Conservation (phyloP, 2,329 filamentous ascomycete genomes). For the Sclerotinia spermophila region DNA sequence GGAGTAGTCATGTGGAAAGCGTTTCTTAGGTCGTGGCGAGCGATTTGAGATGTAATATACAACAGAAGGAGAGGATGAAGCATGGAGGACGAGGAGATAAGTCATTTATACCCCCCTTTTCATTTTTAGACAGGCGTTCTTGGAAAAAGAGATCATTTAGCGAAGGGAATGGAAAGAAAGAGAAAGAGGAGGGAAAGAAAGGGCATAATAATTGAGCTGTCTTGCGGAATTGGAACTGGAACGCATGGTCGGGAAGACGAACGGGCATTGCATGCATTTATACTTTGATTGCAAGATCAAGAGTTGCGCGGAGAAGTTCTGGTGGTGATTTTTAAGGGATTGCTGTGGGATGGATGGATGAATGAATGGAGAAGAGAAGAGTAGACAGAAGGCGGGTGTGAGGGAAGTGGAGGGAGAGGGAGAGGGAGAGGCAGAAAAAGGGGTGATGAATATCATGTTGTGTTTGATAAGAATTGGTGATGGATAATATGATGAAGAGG, state of each 20-base stretch:
- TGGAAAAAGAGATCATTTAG: not conserved
- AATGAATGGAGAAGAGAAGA: not conserved
- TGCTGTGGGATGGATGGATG: not conserved
- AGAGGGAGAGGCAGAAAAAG: not conserved
- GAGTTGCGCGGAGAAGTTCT: not conserved
- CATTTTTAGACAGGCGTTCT: not conserved
- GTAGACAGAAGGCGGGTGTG: not conserved
- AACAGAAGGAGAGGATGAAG: not conserved
- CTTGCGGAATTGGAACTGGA: not conserved
- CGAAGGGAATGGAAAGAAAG: not conserved
- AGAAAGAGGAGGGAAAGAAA: not conserved
- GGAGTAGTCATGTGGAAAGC: not conserved
- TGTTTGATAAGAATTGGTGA: slow-evolving; percentile 2
- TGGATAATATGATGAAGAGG: not conserved
- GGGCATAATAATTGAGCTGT: not conserved
- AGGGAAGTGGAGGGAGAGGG: not conserved
- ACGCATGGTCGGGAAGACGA: not conserved
- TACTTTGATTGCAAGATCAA: slow-evolving; percentile 5
- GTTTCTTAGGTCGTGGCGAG: not conserved
- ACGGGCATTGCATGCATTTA: slow-evolving; percentile 3
- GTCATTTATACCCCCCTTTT: slow-evolving; percentile 7
- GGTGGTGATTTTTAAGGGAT: not conserved
- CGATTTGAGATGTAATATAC: not conserved
- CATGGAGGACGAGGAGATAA: not conserved
- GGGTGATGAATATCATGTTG: slow-evolving; percentile 1